Evolutionary conservation across 805 yeast genomes (phyloP).

Genomic region (Yamadazyma olivae): DNA sequence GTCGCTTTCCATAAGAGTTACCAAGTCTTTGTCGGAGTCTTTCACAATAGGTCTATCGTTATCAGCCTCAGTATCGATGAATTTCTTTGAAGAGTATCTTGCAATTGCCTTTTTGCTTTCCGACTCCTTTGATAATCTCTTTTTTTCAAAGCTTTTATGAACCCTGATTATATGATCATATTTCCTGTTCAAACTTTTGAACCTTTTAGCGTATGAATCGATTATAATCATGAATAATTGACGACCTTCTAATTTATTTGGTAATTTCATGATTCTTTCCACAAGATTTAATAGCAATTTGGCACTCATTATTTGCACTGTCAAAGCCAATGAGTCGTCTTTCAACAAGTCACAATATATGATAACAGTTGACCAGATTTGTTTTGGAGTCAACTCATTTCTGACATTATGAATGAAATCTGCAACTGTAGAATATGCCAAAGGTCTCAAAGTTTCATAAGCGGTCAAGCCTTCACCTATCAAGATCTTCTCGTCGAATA

Average conservation of each 20-base stretch:
- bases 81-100: constrained; percentile 30
- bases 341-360: constrained; percentile 78
- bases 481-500: constrained; percentile 82
- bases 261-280: constrained; percentile 80
- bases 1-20: not conserved
- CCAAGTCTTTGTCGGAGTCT: not conserved
- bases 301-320: constrained; percentile 96
- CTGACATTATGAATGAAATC: constrained; percentile 93
- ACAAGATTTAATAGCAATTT: constrained; percentile 82
- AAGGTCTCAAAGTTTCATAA: constrained; percentile 82
- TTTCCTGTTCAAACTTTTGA: constrained; percentile 70
- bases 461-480: constrained; percentile 93
- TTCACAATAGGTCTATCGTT: not conserved
- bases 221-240: constrained; percentile 83
- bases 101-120: constrained; percentile 42
- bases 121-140: constrained; percentile 35
- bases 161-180: constrained; percentile 62
- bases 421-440: constrained; percentile 94
- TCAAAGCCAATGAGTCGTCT: constrained; percentile 77
- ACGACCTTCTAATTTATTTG: constrained; percentile 76
- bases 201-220: constrained; percentile 82
- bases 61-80: constrained; percentile 16
- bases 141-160: constrained; percentile 52
- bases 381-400: constrained; percentile 73
- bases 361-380: constrained; percentile 82